Base-by-base conservation (phyloP, 2,329 filamentous ascomycete species). In the Colletotrichum magnum region DNA sequence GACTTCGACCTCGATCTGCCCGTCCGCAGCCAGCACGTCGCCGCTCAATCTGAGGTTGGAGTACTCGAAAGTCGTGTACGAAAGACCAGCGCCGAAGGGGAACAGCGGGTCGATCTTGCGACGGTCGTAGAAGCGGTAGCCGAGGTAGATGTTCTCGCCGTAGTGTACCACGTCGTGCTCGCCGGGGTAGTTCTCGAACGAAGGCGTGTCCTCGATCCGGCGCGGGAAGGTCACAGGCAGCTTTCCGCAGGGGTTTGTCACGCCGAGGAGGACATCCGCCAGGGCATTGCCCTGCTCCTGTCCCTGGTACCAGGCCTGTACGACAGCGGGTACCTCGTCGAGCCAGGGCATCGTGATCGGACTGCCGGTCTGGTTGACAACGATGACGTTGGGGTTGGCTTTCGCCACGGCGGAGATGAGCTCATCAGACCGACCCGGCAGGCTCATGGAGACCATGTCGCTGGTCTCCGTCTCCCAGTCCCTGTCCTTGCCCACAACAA, bases 231-330 rank as follows among this genome's bases (percentile, higher is more conserved):
- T 90, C 12, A 91, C 81, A 0, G 90, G 88, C 0, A 92, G 79
- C 70, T 90, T 90, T 2, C 88, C 90, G 58, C 87, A 88, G 0
- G 90, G 90, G 72, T 90, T 92, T 45, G 88, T 83, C 47, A 86
- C 83, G 28, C 90, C 91, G 58, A 89, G 88, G 3, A 93, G 81
- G 1, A 92, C 85, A 72, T 92, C 90, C 0, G 88, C 89, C 56
- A 93, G 87, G 0, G 88, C 88, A 72, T 92, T 90, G 0, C 90
- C 91, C 18, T 86, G 86, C 78, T 93, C 90, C 74, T 92, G 90
- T 2, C 90, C 90, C 53, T 89, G 88, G 72, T 92, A 93, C 91
- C 90, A 93, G 4, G 89, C 89, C 72, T 92, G 88, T 0, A 91
- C 72, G 2, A 92, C 85, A 6, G 86, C 89, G 2, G 86, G 86